phyloP scores from a whole-genome alignment of 140 eudicot species.

The Stevia rebaudiana region DNA sequence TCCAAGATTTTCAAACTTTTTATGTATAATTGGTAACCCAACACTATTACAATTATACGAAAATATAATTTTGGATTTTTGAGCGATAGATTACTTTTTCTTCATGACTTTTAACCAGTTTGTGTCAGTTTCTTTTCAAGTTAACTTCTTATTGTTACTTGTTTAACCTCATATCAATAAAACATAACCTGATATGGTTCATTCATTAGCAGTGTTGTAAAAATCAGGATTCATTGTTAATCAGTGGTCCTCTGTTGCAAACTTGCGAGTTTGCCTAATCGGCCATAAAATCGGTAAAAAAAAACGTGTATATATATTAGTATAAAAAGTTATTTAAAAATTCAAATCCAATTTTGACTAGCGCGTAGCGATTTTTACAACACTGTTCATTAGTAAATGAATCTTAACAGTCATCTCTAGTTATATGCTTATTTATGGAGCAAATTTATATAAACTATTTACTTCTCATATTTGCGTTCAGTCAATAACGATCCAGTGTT shows the following conservation, averaged over 20 bases:
- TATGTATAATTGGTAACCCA: neutral
- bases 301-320: no score
- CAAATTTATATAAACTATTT: neutral
- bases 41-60: neutral
- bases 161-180: neutral
- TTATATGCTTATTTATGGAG: neutral
- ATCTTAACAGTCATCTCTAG: neutral
- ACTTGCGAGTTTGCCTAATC: no score
- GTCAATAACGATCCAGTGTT: constrained; percentile 85
- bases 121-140: neutral
- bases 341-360: no score
- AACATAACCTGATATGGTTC: neutral
- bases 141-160: neutral
- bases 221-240: no score
- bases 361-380: no score
- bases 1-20: neutral
- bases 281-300: no score
- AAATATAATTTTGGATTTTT: neutral
- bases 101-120: neutral
- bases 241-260: no score
- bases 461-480: constrained; percentile 27
- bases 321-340: no score
- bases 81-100: neutral
- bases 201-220: neutral
- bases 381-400: neutral